Evolutionary conservation across 2,329 filamentous ascomycete genomes (phyloP).

Genomic region (Pseudogymnoascus sp.): DNA sequence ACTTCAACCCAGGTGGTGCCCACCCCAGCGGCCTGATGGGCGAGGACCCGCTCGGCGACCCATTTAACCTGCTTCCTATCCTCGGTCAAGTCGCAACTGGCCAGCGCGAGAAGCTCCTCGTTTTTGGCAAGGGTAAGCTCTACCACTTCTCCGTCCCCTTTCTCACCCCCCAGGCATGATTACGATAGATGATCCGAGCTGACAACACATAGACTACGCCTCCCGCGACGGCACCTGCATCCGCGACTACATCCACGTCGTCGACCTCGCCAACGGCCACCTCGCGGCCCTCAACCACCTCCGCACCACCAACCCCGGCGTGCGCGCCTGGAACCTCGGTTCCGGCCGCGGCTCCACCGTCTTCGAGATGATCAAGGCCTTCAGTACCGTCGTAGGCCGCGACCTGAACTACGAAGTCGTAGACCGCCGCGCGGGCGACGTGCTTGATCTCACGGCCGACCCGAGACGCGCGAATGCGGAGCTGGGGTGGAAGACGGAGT

Average conservation of each 20-base stretch:
- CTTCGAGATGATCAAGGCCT: conserved; percentile 94
- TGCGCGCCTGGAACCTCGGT: conserved; percentile 93
- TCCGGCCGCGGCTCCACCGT: conserved; percentile 93
- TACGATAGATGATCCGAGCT: conserved; percentile 11
- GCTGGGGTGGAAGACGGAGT: conserved; percentile 83
- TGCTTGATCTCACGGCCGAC: conserved; percentile 90
- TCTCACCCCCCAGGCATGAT: neutral
- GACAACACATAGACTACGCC: conserved; percentile 60
- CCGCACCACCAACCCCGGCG: conserved; percentile 72
- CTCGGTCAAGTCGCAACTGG: conserved; percentile 94
- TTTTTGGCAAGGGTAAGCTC: conserved; percentile 79
- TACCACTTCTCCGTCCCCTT: neutral
- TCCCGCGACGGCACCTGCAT: conserved; percentile 90
- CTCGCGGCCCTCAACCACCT: conserved; percentile 86
- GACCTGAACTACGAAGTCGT: conserved; percentile 82
- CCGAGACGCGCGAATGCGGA: conserved; percentile 79
- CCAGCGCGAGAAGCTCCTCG: conserved; percentile 84
- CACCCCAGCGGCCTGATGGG: conserved; percentile 97
- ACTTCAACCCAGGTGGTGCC: conserved; percentile 95
- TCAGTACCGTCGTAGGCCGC: conserved; percentile 76
- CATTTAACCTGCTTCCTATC: conserved; percentile 90
- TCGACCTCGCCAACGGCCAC: conserved; percentile 81
- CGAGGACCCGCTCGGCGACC: conserved; percentile 90
- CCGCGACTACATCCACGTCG: conserved; percentile 95
- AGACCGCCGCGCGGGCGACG: conserved; percentile 74